These are phyloP conservation scores for Acacia pycnantha DNA, from an alignment of 331 rosid genomes.

Conservation along the genomic window DNA sequence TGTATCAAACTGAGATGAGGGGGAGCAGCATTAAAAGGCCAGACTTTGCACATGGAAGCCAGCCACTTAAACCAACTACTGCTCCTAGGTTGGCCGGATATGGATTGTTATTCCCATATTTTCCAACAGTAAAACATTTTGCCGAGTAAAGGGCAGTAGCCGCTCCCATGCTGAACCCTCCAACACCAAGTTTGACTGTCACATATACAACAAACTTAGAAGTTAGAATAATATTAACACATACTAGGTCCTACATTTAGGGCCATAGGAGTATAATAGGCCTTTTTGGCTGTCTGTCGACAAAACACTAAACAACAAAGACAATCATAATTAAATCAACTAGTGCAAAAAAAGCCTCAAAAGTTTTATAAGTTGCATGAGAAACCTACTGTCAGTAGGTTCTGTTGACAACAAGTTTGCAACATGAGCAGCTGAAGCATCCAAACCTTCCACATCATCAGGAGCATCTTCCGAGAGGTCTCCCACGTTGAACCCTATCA, in stretches of 20 bases:
- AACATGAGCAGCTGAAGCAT: conserved; percentile 90
- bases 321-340: not conserved
- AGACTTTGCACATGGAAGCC: conserved; percentile 99
- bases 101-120: conserved; percentile 68
- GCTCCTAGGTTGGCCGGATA: conserved; percentile 80
- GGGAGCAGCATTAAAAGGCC: conserved; percentile 29
- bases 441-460: conserved; percentile 95
- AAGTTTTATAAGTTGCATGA: conserved; percentile 12
- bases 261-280: not conserved
- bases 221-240: conserved; percentile 19
- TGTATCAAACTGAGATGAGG: conserved; percentile 14
- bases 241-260: not conserved
- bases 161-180: conserved; percentile 99
- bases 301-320: conserved; percentile 9
- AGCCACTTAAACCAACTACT: conserved; percentile 91
- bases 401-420: conserved; percentile 91
- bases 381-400: conserved; percentile 86
- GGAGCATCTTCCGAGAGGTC: conserved; percentile 85
- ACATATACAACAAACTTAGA: conserved; percentile 17
- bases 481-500: conserved; percentile 89
- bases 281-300: not conserved
- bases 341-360: not conserved
- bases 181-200: conserved; percentile 93
- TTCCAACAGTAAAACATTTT: conserved; percentile 65
- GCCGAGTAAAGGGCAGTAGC: conserved; percentile 92